These are phyloP conservation scores for Seiridium unicorne DNA, from an alignment of 2,329 filamentous ascomycete genomes.

Conservation along the genomic window DNA sequence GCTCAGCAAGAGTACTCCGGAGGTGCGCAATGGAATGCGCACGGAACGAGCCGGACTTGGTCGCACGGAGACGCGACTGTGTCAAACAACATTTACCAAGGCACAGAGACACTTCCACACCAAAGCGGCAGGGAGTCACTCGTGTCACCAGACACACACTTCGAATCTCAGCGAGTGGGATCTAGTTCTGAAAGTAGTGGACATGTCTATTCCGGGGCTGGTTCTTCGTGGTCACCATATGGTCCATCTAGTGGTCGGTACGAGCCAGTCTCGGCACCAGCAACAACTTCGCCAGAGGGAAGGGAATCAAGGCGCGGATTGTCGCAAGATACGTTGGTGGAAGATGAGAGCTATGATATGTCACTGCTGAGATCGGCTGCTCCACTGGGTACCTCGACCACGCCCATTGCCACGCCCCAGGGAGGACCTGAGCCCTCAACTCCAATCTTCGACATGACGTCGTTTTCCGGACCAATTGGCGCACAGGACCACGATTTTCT, in stretches of 20 bases:
- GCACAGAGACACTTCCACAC: conserved; percentile 8
- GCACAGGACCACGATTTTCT: conserved; percentile 44
- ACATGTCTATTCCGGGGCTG: conserved; percentile 13
- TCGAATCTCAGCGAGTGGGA: conserved; percentile 17
- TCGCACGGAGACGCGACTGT: conserved; percentile 27
- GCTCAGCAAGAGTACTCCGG: conserved; percentile 20
- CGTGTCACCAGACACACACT: conserved; percentile 26
- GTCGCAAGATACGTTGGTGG: conserved; percentile 23
- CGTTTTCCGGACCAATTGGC: conserved; percentile 43
- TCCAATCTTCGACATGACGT: conserved; percentile 44
- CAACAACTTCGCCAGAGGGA: conserved; percentile 12
- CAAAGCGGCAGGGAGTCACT: conserved; percentile 27
- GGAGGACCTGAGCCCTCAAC: conserved; percentile 24
- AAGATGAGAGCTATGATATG: conserved; percentile 31
- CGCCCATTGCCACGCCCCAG: conserved; percentile 23
- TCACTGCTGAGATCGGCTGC: conserved; percentile 24
- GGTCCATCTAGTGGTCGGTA: conserved; percentile 13
- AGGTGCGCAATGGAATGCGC: conserved; percentile 13
- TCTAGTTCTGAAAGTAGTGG: conserved; percentile 8
- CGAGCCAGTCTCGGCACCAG: conserved; percentile 17
- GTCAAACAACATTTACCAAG: conserved; percentile 23
- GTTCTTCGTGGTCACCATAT: conserved; percentile 17
- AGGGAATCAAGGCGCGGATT: conserved; percentile 22
- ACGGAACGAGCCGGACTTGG: conserved; percentile 16
- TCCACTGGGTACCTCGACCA: conserved; percentile 29